Percentiles rank a stretch among this genome's conserved stretches.
Evolutionary conservation across 345 rosid genomes (phyloP).

Genomic region (Lepidium africanum): DNA sequence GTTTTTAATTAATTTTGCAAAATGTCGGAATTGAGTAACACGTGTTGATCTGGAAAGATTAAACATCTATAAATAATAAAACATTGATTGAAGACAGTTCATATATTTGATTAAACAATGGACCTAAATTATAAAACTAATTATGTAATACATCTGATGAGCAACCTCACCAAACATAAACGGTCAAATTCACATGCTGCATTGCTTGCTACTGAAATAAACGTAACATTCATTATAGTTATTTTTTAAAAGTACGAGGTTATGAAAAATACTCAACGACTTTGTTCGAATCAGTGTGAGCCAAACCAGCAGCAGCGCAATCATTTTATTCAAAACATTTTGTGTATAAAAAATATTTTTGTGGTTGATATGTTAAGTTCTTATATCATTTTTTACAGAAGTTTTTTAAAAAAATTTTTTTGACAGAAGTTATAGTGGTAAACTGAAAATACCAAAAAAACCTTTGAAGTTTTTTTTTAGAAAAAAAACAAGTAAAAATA

Average conservation of each 20-base stretch:
- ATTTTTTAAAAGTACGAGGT: conserved; percentile 11
- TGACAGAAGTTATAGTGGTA: too few species aligned
- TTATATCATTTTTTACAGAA: too few species aligned
- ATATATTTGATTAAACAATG: conserved; percentile 4
- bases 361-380: too few species aligned
- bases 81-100: conserved; percentile 5
- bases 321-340: too few species aligned
- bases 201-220: not conserved
- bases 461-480: too few species aligned
- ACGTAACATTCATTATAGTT: not conserved
- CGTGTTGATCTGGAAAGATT: conserved; percentile 15
- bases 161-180: conserved; percentile 19
- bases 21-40: conserved; percentile 17
- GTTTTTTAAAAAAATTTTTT: too few species aligned
- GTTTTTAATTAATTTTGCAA: conserved; percentile 4
- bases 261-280: not conserved
- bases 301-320: too few species aligned
- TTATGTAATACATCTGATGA: conserved; percentile 11
- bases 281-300: too few species aligned
- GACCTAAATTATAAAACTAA: not conserved
- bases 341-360: too few species aligned
- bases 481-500: too few species aligned
- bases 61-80: not conserved
- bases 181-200: conserved; percentile 20
- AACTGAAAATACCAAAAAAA: too few species aligned